Conservation (phyloP, 176 grass and related monocot genomes). For the Triticum urartu region DNA sequence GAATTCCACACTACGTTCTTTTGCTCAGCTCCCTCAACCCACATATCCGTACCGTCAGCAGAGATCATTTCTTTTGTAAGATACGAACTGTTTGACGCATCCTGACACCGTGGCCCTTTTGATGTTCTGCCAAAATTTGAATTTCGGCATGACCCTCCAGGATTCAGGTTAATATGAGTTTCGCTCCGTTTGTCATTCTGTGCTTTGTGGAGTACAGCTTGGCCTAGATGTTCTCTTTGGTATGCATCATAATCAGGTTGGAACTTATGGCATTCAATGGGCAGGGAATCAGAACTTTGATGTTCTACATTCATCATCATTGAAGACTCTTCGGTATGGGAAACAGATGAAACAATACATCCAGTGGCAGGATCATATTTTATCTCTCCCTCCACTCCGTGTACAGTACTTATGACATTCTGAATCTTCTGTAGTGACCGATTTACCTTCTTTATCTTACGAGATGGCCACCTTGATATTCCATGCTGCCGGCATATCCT, state of each 20-base stretch:
- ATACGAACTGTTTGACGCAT: neutral
- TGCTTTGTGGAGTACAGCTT: neutral
- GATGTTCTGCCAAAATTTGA: conserved; percentile 8
- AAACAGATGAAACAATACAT: conserved; percentile 39
- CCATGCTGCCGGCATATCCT: conserved; percentile 64
- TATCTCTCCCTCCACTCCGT: conserved; percentile 49
- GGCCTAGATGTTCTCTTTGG: neutral
- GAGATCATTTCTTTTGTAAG: neutral
- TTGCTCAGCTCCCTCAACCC: neutral
- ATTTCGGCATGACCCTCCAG: neutral
- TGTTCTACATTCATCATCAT: neutral
- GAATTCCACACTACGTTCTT: neutral
- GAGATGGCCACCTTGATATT: conserved; percentile 74
- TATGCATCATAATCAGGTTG: neutral
- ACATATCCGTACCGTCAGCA: neutral
- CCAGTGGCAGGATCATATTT: conserved; percentile 63
- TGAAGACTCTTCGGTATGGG: conserved; percentile 8
- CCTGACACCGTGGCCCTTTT: neutral
- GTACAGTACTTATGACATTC: conserved; percentile 58
- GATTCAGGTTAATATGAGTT: conserved; percentile 2
- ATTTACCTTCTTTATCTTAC: conserved; percentile 79
- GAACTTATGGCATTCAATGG: neutral
- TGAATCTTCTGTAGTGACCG: conserved; percentile 65
- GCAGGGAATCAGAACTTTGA: neutral
- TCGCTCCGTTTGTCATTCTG: neutral